Conservation (phyloP, 768 basidiomycete genomes). For the Ramaria rubella region DNA sequence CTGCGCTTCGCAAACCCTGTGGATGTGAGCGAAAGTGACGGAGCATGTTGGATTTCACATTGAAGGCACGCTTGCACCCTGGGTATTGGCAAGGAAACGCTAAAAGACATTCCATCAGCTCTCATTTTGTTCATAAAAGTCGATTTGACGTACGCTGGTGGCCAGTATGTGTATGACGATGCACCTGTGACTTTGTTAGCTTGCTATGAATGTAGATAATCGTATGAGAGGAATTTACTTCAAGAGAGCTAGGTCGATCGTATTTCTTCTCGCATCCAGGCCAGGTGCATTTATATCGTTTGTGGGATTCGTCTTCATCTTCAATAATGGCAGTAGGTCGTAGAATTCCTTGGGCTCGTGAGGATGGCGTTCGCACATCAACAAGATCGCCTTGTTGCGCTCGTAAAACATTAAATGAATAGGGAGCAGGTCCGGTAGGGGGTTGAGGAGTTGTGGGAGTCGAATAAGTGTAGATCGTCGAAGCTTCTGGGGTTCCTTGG, state of each 20-base stretch:
- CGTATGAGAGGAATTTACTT: neutral
- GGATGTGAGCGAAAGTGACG: constrained; percentile 57
- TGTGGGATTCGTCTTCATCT: constrained; percentile 11
- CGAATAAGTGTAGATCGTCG: neutral
- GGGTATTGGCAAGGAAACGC: constrained; percentile 73
- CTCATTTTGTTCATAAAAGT: neutral
- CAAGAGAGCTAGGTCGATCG: constrained; percentile 10
- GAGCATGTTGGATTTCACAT: constrained; percentile 82
- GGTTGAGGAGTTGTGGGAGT: constrained; percentile 2
- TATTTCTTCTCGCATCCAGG: constrained; percentile 8
- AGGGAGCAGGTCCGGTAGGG: constrained; percentile 1
- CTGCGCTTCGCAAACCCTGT: neutral
- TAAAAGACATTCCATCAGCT: constrained; percentile 21
- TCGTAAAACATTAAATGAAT: constrained; percentile 7
- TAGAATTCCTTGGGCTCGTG: constrained; percentile 8
- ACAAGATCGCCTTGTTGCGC: constrained; percentile 10
- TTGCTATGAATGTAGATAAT: neutral
- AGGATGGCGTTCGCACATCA: constrained; percentile 8
- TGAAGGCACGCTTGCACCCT: constrained; percentile 70
- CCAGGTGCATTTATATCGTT: constrained; percentile 9
- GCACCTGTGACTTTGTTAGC: neutral
- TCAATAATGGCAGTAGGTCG: constrained; percentile 10
- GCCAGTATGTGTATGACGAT: constrained; percentile 1
- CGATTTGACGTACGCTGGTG: neutral
- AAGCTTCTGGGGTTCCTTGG: neutral